A percentile compares a stretch with the other conserved stretches of the same genome.
Conservation (phyloP, 1,284 basidiomycete species). For the Schizopora paradoxa region DNA sequence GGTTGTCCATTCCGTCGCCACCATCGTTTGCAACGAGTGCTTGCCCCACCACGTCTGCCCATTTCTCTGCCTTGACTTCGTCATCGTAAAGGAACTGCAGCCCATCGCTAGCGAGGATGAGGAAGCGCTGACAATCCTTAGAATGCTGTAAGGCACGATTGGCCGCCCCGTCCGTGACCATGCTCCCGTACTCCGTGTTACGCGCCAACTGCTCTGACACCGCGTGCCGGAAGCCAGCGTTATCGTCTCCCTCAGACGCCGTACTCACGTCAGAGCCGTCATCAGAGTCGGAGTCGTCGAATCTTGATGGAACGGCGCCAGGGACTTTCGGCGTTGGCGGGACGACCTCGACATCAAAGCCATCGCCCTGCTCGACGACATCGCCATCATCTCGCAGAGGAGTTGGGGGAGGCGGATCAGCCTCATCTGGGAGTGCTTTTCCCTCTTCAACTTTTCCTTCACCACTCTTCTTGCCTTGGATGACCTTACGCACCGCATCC, state of each 20-base stretch:
- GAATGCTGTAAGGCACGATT: too few relatives aligned
- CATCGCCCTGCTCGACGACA: too few relatives aligned
- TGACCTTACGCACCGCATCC: constrained; percentile 14
- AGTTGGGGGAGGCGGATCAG: constrained; percentile 10
- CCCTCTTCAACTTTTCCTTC: too few relatives aligned
- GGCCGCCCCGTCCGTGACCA: constrained; percentile 2
- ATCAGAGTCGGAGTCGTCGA: too few relatives aligned
- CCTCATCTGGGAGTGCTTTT: constrained; percentile 11
- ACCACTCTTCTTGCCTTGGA: neutral
- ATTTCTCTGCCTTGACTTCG: constrained; percentile 23
- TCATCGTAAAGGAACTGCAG: constrained; percentile 11
- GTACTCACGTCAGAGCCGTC: neutral
- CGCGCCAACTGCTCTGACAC: too few relatives aligned
- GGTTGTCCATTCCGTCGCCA: constrained; percentile 28
- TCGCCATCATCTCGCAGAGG: constrained; percentile 31
- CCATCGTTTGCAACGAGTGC: neutral
- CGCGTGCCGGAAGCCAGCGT: too few relatives aligned
- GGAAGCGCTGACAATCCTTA: constrained; percentile 17
- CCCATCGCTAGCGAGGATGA: constrained; percentile 65
- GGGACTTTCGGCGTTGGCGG: too few relatives aligned
- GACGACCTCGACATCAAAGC: too few relatives aligned
- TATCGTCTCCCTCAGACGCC: neutral
- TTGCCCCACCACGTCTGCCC: constrained; percentile 5
- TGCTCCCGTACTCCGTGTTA: too few relatives aligned
- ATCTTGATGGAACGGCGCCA: too few relatives aligned